Conservation (phyloP, 176 grass and related monocot genomes). For the Triticum urartu region DNA sequence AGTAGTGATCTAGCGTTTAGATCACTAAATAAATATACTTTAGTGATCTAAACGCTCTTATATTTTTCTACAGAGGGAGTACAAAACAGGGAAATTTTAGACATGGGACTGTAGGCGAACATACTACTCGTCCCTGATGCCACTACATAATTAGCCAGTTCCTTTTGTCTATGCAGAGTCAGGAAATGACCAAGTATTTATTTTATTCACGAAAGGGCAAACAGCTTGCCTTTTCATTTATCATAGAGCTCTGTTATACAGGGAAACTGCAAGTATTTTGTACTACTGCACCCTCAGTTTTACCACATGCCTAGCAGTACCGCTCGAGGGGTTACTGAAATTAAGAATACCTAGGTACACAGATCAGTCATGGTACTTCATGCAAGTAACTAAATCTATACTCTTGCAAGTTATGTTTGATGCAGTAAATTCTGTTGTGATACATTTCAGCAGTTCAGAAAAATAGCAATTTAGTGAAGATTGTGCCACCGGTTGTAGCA, state of each 20-base stretch:
- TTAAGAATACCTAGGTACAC: background rate
- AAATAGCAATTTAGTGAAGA: background rate
- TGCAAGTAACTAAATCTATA: background rate
- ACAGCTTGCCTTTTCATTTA: constrained; percentile 7
- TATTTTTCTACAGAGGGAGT: too few species aligned
- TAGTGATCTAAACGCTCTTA: too few species aligned
- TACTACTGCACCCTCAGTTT: background rate
- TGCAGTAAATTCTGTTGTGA: background rate
- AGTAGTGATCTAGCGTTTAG: too few species aligned
- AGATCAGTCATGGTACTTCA: background rate
- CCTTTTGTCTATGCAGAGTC: background rate
- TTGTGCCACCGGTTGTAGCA: background rate
- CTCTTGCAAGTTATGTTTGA: background rate
- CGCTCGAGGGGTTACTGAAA: background rate
- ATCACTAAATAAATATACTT: too few species aligned
- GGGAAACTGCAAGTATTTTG: background rate
- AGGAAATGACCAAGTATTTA: background rate
- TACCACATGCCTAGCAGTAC: background rate
- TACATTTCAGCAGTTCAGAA: constrained; percentile 1
- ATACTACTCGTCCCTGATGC: background rate
- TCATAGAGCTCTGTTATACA: background rate
- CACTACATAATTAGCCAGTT: background rate
- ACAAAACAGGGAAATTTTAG: background rate
- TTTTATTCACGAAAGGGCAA: background rate
- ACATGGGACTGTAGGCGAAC: background rate